Evolutionary conservation across 257 asterid species (phyloP).

Genomic region (Solanum neorickii): DNA sequence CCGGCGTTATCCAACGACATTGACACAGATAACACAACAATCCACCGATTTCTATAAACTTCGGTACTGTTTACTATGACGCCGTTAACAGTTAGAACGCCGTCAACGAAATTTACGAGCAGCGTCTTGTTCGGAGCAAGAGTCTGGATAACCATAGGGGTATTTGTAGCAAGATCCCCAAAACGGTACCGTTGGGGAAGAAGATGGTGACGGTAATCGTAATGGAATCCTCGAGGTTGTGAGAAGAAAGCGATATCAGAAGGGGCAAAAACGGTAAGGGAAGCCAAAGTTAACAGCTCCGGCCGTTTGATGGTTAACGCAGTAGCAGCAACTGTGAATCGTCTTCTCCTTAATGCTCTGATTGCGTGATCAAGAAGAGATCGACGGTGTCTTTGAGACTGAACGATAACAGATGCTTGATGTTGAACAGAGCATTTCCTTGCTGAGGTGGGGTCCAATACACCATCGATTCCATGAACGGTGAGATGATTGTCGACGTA

Average conservation of each 20-base stretch:
- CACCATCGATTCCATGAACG: conserved; percentile 63
- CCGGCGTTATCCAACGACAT: conserved; percentile 37
- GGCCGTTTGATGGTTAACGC: conserved; percentile 27
- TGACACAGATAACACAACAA: conserved; percentile 36
- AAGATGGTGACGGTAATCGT: conserved; percentile 51
- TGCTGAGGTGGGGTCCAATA: conserved; percentile 41
- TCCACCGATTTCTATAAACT: conserved; percentile 59
- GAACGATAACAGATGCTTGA: conserved; percentile 5
- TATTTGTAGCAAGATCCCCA: background rate
- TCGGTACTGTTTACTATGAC: conserved; percentile 27
- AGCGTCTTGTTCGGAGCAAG: conserved; percentile 38
- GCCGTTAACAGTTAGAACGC: conserved; percentile 35
- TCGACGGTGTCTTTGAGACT: background rate
- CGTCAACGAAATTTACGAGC: conserved; percentile 12
- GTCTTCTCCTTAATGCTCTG: conserved; percentile 35
- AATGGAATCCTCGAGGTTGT: conserved; percentile 31
- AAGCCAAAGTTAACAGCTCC: conserved; percentile 32
- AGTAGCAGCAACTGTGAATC: conserved; percentile 50
- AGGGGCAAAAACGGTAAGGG: conserved; percentile 48
- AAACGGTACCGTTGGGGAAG: conserved; percentile 40
- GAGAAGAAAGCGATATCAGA: conserved; percentile 42
- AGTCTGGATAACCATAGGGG: conserved; percentile 21
- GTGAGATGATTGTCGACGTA: conserved; percentile 44
- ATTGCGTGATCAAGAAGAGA: conserved; percentile 43
- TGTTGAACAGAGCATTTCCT: conserved; percentile 17